phyloP scores from a whole-genome alignment of 2,329 filamentous ascomycete species.

The Boeremia lycopersici region DNA sequence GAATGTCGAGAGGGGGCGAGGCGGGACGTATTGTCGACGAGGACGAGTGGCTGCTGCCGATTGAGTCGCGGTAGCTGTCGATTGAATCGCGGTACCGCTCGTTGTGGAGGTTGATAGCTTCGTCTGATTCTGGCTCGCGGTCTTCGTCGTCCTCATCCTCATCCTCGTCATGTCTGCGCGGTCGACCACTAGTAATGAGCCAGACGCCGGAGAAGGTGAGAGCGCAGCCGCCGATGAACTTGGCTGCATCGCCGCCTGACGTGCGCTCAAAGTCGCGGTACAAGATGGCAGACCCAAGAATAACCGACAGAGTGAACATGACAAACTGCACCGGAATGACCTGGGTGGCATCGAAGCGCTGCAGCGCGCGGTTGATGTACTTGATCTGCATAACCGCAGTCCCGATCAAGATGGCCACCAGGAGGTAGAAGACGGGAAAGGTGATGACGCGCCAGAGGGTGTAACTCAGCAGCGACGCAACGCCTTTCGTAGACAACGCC shows the following conservation, averaged over 20 bases:
- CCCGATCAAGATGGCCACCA: conserved; percentile 77
- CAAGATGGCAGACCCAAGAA: conserved; percentile 88
- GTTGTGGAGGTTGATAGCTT: conserved; percentile 51
- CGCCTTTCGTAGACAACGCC: conserved; percentile 93
- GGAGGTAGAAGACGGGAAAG: conserved; percentile 87
- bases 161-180: conserved; percentile 37
- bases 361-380: conserved; percentile 88
- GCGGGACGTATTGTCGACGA: conserved; percentile 34
- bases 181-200: conserved; percentile 86
- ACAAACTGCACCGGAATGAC: conserved; percentile 99
- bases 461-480: conserved; percentile 91
- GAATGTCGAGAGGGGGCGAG: conserved; percentile 27
- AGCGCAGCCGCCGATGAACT: conserved; percentile 88
- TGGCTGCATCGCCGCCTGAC: conserved; percentile 71
- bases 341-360: conserved; percentile 94
- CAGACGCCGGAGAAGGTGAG: conserved; percentile 97
- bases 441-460: conserved; percentile 87
- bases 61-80: conserved; percentile 14
- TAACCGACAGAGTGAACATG: conserved; percentile 92
- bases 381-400: conserved; percentile 97
- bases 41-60: conserved; percentile 18
- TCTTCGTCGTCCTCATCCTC: conserved; percentile 63
- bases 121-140: conserved; percentile 47
- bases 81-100: conserved; percentile 45
- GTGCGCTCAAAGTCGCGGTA: conserved; percentile 95